These are phyloP conservation scores for Liriodendron chinense DNA, from an alignment of 164 flowering plant species.

Conservation along the genomic window DNA sequence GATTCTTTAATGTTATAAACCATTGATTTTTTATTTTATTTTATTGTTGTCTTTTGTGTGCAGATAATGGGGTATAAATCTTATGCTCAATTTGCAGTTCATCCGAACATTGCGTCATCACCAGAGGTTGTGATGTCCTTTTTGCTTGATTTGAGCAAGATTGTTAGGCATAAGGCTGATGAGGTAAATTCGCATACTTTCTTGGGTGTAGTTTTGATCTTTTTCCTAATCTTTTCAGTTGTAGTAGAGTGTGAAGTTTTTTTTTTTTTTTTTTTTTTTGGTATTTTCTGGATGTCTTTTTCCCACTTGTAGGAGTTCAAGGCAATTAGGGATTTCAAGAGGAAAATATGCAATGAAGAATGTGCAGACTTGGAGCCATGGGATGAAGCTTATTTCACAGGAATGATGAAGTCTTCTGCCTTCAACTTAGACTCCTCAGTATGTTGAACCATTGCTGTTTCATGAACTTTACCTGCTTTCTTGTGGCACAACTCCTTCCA, in stretches of 20 bases:
- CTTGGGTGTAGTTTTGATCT: background rate
- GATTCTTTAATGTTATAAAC: background rate
- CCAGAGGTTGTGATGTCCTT: conserved; percentile 80
- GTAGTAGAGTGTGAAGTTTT: background rate
- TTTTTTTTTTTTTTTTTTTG: too few species aligned
- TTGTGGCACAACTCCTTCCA: background rate
- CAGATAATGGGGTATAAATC: conserved; percentile 84
- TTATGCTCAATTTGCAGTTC: conserved; percentile 74
- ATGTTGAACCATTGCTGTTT: conserved; percentile 16
- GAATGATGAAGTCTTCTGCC: conserved; percentile 76
- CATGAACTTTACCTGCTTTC: conserved; percentile 1
- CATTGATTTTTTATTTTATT: background rate
- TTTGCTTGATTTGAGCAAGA: conserved; percentile 68
- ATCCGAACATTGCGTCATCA: conserved; percentile 74
- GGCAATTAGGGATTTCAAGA: conserved; percentile 57
- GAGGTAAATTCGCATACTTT: conserved; percentile 44
- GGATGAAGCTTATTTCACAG: conserved; percentile 89
- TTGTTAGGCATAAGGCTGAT: conserved; percentile 69
- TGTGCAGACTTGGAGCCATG: conserved; percentile 76
- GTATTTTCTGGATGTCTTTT: conserved; percentile 6
- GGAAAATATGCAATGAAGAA: conserved; percentile 37
- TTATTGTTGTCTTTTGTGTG: conserved; percentile 14
- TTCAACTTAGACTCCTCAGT: conserved; percentile 64
- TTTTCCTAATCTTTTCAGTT: background rate
- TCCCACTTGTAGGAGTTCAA: conserved; percentile 57